Base-by-base conservation (phyloP, 495 filamentous ascomycete genomes). In the Xylaria castorea region DNA sequence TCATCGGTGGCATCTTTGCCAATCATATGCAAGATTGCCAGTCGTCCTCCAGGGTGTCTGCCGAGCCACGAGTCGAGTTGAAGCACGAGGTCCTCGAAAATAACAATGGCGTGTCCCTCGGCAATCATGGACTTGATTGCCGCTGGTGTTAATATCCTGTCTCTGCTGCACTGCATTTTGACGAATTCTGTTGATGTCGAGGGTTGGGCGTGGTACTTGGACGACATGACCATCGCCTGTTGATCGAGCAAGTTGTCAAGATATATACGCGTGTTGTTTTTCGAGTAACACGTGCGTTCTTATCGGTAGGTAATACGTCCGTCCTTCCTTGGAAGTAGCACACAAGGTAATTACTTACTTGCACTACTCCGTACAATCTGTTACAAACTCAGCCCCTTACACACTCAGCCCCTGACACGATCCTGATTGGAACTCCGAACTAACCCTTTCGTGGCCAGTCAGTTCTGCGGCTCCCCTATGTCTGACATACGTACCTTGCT, bases 1-100 rank as follows among this genome's bases (percentile, higher is more conserved):
- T 87, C 85, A 74, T 86, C 83, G 34, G 85, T 86, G 63, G 84
- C 84, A 79, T 87, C 85, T 75, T 79, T 81, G 42, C 85, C 85
- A 2, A 87, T 80, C 84, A 86, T 86, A 74, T 87, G 85, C 74
- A 82, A 70, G 55, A 87, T 83, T 1, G 82, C 81, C 38, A 85
- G 66, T 3, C 77, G 72, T 27, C 85, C 85, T 18, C 85, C 85
- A 0, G 85, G 85, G 73, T 87, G 85, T 46, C 77, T 79, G 67
- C 80, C 72, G 55, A 85, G 78, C 85, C 84, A 87, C 8, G 73
- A 73, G 70, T 84, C 80, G 62, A 87, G 80, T 60, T 76, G 76
- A 36, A 87, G 79, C n/a, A 85, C 83, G 22, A 73, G 67, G 53
- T 81, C 83, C 34, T 86, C 76, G 62, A 76, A 79, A 62, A 87